A percentile compares a stretch with the other conserved stretches of the same genome.
These are phyloP conservation scores for Miamiensis avidus DNA, from an alignment of 169 alveolate species.

Conservation along the genomic window DNA sequence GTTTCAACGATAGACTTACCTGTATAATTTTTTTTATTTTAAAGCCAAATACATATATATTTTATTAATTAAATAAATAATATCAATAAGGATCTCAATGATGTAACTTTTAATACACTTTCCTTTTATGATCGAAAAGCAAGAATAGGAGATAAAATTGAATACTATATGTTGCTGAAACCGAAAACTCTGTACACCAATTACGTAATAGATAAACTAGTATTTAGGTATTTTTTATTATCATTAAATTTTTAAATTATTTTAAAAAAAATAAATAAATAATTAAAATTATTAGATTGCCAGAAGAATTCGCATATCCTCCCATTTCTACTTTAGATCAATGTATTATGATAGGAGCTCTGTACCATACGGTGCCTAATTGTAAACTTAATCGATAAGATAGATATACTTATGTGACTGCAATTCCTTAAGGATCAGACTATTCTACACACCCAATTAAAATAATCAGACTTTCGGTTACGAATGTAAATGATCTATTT, in stretches of 20 bases:
- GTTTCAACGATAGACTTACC: no score
- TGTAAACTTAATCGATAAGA: not conserved
- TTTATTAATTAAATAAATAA: no score
- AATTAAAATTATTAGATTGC: no score
- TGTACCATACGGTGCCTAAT: not conserved
- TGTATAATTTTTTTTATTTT: no score
- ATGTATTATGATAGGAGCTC: constrained; percentile 4
- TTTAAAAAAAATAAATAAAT: no score
- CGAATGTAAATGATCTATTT: no score
- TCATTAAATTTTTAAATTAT: no score
- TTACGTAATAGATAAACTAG: not conserved
- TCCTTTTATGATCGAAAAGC: constrained; percentile 29
- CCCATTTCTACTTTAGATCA: not conserved
- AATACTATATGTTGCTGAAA: constrained; percentile 10
- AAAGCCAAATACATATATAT: no score
- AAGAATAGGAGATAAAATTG: not conserved
- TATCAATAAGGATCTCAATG: not conserved
- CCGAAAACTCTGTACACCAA: constrained; percentile 1
- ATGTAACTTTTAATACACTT: constrained; percentile 11
- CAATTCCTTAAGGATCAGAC: not conserved
- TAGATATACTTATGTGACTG: constrained; percentile 4
- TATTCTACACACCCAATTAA: not conserved
- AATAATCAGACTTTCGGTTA: not conserved
- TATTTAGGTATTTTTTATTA: no score
- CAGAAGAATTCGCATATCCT: constrained; percentile 14